Base-by-base conservation (phyloP, 768 basidiomycete species). In the Roridomyces roridus region DNA sequence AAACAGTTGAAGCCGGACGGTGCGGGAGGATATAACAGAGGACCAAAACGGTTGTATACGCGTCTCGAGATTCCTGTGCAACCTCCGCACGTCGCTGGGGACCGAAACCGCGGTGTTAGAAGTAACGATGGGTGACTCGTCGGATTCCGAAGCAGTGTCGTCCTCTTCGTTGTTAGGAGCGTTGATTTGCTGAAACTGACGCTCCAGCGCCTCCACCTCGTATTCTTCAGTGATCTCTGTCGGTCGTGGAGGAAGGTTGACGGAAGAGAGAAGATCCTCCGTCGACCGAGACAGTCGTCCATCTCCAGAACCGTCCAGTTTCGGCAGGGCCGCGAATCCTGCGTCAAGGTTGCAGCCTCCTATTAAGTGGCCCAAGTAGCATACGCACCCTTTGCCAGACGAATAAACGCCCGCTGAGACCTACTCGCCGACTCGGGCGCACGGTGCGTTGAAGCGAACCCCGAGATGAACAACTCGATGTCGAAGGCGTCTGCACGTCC, bases 1-100 rank as follows among this genome's bases (percentile, higher is more conserved):
- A 64, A 83, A 89, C n/a, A 95, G 65, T 20, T 84, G 77, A 5
- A 95, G 64, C 15, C 83, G 80, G 8, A 95, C 74, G 3, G 72
- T 80, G 17, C 92, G 83, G 23, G 83, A 78, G 10, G 88, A 66
- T 0, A 96, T 74, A 1, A 84, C 85, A 5, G 86, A 85, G 3
- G 88, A 82, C 92, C 92, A 95, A 72, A 96, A 94, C 0, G 88
- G 85, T 44, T 83, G 85, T 23, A 96, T 73, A 0, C 94, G 85
- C 6, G 80, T 70, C 67, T 94, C 90, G 5, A 96, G 79, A 64
- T 95, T 96, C 12, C 78, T 77, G 59, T 94, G 88, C 48, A 88
- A 77, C 23, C 81, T 79, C 4, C 77, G 81, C 17, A 89, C 67
- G 24, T 67, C 63, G 39, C 65, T 40, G 18, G 61, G 37, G 9